Conservation (phyloP, 352 stramenopile species). For the Phytophthora hybrid region DNA sequence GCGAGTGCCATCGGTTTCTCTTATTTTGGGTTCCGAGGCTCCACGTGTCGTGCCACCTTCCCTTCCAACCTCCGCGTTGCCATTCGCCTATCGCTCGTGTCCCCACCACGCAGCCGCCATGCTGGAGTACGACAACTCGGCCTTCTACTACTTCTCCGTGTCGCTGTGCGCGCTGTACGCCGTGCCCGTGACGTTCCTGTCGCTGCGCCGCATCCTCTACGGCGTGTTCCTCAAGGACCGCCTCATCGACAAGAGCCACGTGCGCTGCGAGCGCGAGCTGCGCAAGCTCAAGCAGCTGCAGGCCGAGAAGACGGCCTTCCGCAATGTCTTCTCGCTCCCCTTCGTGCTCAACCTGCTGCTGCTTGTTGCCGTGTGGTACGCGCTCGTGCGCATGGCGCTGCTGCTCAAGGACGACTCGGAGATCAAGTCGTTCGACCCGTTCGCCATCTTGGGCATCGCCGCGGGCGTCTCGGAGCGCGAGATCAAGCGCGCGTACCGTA, state of each 20-base stretch:
- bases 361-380: constrained; percentile 79
- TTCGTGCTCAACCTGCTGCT: constrained; percentile 85
- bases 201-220: constrained; percentile 86
- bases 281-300: constrained; percentile 89
- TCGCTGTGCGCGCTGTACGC: constrained; percentile 97
- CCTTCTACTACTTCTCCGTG: constrained; percentile 99
- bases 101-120: constrained; percentile 48
- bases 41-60: constrained; percentile 34
- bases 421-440: constrained; percentile 99
- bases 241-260: constrained; percentile 84
- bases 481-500: constrained; percentile 97
- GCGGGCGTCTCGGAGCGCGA: constrained; percentile 89
- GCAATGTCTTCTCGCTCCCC: constrained; percentile 82
- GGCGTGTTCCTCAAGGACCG: constrained; percentile 91
- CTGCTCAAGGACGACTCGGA: constrained; percentile 96
- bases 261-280: constrained; percentile 87
- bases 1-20: neutral
- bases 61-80: constrained; percentile 1
- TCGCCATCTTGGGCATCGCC: constrained; percentile 96
- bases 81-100: constrained; percentile 29
- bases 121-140: constrained; percentile 99
- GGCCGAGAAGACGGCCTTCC: constrained; percentile 85
- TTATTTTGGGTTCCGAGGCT: constrained; percentile 24
- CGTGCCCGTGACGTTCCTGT: constrained; percentile 95
- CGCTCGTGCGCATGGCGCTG: constrained; percentile 90